Percentiles rank a stretch among this genome's conserved stretches.
These are phyloP conservation scores for Globisporangium polare DNA, from an alignment of 352 stramenopile genomes.

Conservation along the genomic window DNA sequence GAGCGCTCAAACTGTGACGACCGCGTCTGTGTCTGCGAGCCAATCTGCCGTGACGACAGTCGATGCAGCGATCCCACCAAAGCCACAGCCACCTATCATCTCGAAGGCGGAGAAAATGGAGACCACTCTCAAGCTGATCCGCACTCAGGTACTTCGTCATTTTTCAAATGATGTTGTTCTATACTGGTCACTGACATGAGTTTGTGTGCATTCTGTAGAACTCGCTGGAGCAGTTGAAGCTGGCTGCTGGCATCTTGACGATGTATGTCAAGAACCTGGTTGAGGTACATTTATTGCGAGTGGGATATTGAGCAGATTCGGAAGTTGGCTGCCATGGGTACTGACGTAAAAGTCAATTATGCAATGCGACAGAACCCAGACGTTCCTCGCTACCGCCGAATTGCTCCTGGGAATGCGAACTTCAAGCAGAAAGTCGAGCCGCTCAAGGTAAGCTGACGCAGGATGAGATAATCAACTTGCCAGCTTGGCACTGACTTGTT, in stretches of 20 bases:
- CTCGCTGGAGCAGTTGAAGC: constrained; percentile 59
- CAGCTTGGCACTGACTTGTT: background rate
- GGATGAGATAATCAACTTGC: no score
- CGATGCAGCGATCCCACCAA: background rate
- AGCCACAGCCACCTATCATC: constrained; percentile 8
- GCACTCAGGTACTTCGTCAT: no score
- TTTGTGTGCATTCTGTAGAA: constrained; percentile 43
- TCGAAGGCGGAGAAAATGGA: constrained; percentile 41
- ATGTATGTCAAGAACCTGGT: constrained; percentile 88
- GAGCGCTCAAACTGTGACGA: background rate
- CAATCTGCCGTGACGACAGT: background rate
- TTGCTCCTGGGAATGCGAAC: constrained; percentile 72
- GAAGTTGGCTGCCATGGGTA: background rate
- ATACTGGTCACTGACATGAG: no score
- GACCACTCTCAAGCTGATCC: constrained; percentile 42
- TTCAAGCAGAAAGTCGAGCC: constrained; percentile 86
- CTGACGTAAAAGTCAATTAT: background rate
- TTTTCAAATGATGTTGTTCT: no score
- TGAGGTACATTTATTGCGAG: constrained; percentile 36
- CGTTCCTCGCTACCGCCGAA: constrained; percentile 76
- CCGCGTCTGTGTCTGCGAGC: background rate
- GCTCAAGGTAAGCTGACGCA: constrained; percentile 47
- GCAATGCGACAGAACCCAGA: constrained; percentile 52
- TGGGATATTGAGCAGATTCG: background rate
- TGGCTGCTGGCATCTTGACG: constrained; percentile 64